Base-by-base conservation (phyloP, 441 rosid species). In the Gossypium davidsonii region DNA sequence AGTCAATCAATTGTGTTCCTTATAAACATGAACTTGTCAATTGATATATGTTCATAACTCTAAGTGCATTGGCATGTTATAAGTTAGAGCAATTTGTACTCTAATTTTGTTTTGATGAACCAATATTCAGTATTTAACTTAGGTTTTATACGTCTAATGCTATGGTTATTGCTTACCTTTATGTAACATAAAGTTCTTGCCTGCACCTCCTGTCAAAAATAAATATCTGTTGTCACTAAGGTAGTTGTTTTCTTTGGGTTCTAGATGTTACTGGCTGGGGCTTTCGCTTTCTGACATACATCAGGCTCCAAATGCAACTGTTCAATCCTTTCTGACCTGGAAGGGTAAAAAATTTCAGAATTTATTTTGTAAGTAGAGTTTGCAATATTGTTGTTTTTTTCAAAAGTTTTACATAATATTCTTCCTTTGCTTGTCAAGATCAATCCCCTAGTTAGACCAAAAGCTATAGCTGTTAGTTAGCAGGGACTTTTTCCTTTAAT, bases 321-420 rank as follows among this genome's bases (percentile, higher is more conserved):
- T 56, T 65, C 58, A 26, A 58, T 34, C 55, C 17, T 63, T 20
- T 58, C 6, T 69, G 34, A 72, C 7, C n/a, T 59, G 51, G 56
- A 63, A 53, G 77, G 77, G 58, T 62, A 26, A 26, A 26, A 26
- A 26, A n/a, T 58, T 52, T 64, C 56, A 65, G 23, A 74, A 34
- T 57, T 17, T 46, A 58, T 58, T 49, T 56, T 69, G 79, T 83
- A 79, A 67, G 46, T 65, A 1, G 53, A 46, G 21, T 64, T 51
- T 74, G 51, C 15, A 67, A 48, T 25, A 21, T 69, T 67, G 25
- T 17, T 37, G 10, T 11, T 39, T 6, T 64, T 21, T 8, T 52
- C 65, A 56, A 3, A 20, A 21, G 11, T 76, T 26, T 48, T 67
- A 48, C 57, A 14, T 21, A 51, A 49, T 67, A 25, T 48, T 25